Percentiles rank a stretch among this genome's conserved stretches.
Evolutionary conservation across 78 protist genomes (phyloP).

Genomic region (Pigoraptor vietnamica): DNA sequence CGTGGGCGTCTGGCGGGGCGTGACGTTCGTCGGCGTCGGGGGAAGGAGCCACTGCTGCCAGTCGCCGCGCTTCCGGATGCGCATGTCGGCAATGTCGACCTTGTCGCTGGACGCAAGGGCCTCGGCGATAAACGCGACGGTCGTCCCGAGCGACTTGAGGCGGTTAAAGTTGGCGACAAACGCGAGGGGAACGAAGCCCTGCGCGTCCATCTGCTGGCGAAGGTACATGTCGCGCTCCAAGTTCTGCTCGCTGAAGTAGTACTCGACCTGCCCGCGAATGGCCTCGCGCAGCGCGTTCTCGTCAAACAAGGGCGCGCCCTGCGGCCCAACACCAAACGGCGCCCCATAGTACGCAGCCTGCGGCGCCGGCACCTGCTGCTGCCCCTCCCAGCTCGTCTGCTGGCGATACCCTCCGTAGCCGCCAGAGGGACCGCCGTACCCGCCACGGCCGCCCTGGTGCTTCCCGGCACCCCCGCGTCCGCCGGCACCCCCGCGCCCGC

Average conservation of each 20-base stretch:
- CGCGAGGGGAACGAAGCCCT: conserved; percentile 55
- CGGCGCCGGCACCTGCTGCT: not conserved
- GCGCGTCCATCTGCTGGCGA: conserved; percentile 50
- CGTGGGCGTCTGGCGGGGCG: not conserved
- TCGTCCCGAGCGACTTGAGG: conserved; percentile 20
- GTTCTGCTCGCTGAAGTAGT: conserved; percentile 63
- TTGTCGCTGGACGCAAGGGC: not conserved
- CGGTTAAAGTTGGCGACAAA: conserved; percentile 49
- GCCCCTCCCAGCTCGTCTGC: not conserved
- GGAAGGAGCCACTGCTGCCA: not conserved
- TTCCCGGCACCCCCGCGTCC: no score
- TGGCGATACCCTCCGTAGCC: not conserved
- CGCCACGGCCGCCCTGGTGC: not conserved
- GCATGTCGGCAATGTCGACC: not conserved
- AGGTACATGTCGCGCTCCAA: conserved; percentile 54
- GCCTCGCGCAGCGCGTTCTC: not conserved
- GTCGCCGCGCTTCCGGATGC: conserved; percentile 23
- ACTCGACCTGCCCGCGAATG: conserved; percentile 24
- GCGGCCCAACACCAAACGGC: no score
- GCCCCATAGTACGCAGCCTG: not conserved
- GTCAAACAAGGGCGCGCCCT: not conserved
- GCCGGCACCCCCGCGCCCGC: no score
- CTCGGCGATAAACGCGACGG: not conserved
- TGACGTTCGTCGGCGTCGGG: not conserved
- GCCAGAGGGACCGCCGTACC: not conserved